Percentiles rank a stretch among this genome's conserved stretches.
phyloP scores from a whole-genome alignment of 208 protist species.

The Giardia duodenalis region DNA sequence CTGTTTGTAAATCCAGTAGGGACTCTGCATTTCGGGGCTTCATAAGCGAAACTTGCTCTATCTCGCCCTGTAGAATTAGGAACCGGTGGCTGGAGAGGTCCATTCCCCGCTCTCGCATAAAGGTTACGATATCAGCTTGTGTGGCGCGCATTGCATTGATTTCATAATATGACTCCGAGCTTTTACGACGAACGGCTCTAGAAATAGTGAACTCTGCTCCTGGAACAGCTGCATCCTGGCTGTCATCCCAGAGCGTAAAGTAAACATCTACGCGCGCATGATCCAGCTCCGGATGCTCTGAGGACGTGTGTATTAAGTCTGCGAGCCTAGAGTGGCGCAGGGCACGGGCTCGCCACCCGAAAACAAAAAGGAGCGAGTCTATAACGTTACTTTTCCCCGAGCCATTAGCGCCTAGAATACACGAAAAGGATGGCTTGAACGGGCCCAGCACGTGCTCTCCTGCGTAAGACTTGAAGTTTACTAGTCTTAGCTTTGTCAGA shows the following conservation, averaged over 20 bases:
- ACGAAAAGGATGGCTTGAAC: background rate
- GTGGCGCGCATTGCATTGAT: conserved; percentile 32
- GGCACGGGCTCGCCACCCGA: conserved; percentile 87
- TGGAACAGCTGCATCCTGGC: background rate
- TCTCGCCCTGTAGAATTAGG: conserved; percentile 97
- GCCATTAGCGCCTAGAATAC: conserved; percentile 84
- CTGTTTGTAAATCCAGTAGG: conserved; percentile 42
- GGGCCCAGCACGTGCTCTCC: background rate
- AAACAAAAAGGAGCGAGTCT: conserved; percentile 98
- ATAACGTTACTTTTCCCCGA: conserved; percentile 99
- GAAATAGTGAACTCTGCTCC: background rate
- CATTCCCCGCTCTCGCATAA: conserved; percentile 77
- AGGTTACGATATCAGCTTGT: conserved; percentile 54
- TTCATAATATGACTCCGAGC: background rate
- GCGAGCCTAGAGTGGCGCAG: conserved; percentile 81
- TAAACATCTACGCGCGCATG: conserved; percentile 3
- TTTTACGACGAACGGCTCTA: background rate
- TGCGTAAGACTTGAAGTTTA: conserved; percentile 13
- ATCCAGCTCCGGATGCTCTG: background rate
- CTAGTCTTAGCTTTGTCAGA: background rate
- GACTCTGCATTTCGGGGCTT: conserved; percentile 61
- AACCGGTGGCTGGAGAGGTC: conserved; percentile 99
- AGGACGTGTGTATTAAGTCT: conserved; percentile 94
- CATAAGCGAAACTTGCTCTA: conserved; percentile 98
- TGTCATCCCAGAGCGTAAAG: background rate